Evolutionary conservation across 192 early-diverging fungal species (phyloP).

Genomic region (Backusella morwellensis): DNA sequence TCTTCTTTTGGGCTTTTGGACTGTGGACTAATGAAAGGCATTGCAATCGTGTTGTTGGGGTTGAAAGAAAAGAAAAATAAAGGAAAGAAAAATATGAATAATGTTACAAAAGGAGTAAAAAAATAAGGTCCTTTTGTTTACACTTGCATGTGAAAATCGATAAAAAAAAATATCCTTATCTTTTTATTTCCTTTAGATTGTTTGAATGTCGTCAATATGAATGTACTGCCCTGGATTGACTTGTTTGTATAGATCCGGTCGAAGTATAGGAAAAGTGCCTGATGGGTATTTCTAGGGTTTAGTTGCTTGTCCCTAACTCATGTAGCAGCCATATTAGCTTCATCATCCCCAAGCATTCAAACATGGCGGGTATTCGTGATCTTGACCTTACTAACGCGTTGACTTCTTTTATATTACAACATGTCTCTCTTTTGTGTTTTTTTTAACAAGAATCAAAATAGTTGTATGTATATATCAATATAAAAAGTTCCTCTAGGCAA

Average conservation of each 20-base stretch:
- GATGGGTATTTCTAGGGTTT: neutral
- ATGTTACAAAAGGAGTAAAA: constrained; percentile 1
- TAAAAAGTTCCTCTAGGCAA: neutral
- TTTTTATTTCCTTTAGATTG: neutral
- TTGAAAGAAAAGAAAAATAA: constrained; percentile 5
- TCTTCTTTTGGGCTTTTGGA: neutral
- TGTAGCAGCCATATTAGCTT: neutral
- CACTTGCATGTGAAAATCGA: constrained; percentile 14
- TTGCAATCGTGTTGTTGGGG: constrained; percentile 2
- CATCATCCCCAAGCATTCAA: neutral
- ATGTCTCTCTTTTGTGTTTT: neutral
- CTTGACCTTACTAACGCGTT: neutral
- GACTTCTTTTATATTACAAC: neutral
- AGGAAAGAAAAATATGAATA: constrained; percentile 19
- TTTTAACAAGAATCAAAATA: neutral
- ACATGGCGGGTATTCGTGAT: neutral
- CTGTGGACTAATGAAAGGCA: constrained; percentile 16
- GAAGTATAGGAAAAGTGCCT: neutral
- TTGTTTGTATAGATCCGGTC: neutral
- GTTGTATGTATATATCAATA: neutral
- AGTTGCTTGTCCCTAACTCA: neutral
- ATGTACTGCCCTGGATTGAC: neutral
- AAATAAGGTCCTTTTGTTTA: neutral
- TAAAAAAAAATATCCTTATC: neutral
- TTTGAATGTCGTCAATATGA: neutral